Base-by-base conservation (phyloP, 805 yeast genomes). In the Saccharomycopsis selenospora region DNA sequence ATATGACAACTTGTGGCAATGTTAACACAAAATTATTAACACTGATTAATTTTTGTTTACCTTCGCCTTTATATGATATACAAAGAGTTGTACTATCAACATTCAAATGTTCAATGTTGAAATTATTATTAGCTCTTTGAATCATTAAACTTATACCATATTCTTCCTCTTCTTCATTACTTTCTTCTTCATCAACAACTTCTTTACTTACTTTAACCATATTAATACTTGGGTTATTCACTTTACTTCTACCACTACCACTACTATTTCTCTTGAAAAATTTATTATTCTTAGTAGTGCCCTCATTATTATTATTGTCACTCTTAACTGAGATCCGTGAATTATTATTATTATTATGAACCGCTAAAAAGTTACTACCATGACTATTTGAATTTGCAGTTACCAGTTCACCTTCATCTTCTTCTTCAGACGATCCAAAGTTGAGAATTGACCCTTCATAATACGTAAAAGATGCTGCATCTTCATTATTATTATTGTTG, bases 1-100 rank as follows among this genome's bases (percentile, higher is more conserved):
- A 58, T 57, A 83, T 77, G 45, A 66, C 63, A 45, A 86, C 64
- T 2, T 66, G 66, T 2, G 96, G 96, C 45, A 90, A 63, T 7
- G 68, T 69, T 48, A 91, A 68, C 4, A 71, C 73, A 55, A 91
- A 80, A 55, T 85, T 77, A 46, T 85, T 84, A 5, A 91, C 87
- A 59, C 90, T 88, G 36, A 86, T 74, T 48, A 91, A 66, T 55
- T 82, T 77, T 57, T 76, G 68, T 25, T 77, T 70, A 11, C 89
- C 86, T 13, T 78, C 79, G 6, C 93, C 95, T 61, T 79, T 78
- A 65, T 86, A 86, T 44, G 95, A 84, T 23, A 89, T 73, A 46
- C 80, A 72, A 13, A 90, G 60, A n/a, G 67, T 60, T 33, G 77
- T 69, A n/a, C 72, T 62, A 29, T 72, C 69, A 36, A 83, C 58